Conservation (phyloP, 495 filamentous ascomycete species). For the Penicillium paxilli region DNA sequence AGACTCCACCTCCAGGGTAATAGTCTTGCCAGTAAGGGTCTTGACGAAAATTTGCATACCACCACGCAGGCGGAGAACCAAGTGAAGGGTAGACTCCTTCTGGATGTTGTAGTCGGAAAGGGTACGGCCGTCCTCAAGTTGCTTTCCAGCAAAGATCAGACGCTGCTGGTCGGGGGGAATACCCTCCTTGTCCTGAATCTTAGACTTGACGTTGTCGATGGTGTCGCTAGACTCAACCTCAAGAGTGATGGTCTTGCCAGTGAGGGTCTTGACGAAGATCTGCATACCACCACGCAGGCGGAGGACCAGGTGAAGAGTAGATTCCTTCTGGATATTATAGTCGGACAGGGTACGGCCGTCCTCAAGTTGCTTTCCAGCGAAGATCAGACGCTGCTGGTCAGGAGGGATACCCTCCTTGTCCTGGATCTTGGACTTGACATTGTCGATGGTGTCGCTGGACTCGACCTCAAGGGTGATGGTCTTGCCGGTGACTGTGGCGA, state of each 20-base stretch:
- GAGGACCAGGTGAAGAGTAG: constrained; percentile 91
- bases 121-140: constrained; percentile 70
- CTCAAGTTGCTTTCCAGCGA: constrained; percentile 97
- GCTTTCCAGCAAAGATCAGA: constrained; percentile 72
- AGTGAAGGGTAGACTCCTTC: constrained; percentile 69
- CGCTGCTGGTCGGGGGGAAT: constrained; percentile 79
- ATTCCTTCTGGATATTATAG: constrained; percentile 99
- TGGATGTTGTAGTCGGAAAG: constrained; percentile 75
- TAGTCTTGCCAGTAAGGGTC: constrained; percentile 72
- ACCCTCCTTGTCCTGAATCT: constrained; percentile 79
- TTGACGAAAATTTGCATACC: constrained; percentile 77
- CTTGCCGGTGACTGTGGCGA: constrained; percentile 76
- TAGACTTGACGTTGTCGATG: constrained; percentile 91
- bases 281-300: constrained; percentile 99
- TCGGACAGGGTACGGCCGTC: constrained; percentile 95
- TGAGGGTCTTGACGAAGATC: constrained; percentile 93
- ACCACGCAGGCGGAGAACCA: constrained; percentile 71
- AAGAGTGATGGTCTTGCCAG: constrained; percentile 97
- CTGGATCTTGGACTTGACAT: constrained; percentile 98
- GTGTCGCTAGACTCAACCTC: constrained; percentile 96
- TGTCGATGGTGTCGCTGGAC: constrained; percentile 97
- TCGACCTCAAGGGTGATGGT: constrained; percentile 99
- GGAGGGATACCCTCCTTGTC: constrained; percentile 99
- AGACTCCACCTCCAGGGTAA: constrained; percentile 69
- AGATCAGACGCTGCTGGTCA: constrained; percentile 98